phyloP scores from a whole-genome alignment of 345 rosid genomes.

The Carallia brachiata region DNA sequence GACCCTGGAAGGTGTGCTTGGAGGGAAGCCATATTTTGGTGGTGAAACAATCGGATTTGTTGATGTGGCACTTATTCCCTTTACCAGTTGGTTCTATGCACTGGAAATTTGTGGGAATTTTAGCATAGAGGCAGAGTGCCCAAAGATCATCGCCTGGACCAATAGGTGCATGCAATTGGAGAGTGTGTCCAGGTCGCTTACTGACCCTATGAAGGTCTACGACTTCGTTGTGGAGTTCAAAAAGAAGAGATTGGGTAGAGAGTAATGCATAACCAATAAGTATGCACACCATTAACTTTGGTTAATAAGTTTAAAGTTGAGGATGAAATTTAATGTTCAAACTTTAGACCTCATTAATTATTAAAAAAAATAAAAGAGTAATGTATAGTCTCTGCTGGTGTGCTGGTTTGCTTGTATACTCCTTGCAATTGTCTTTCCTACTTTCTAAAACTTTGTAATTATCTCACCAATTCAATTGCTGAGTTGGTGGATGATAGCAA shows the following conservation, averaged over 20 bases:
- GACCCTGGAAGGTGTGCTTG: neutral
- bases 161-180: conserved; percentile 14
- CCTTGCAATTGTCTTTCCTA: too few species aligned
- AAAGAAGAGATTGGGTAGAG: neutral
- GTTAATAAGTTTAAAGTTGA: too few species aligned
- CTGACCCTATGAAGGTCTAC: conserved; percentile 1
- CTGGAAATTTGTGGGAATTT: neutral
- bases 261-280: too few species aligned
- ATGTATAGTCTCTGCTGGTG: too few species aligned
- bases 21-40: conserved; percentile 1
- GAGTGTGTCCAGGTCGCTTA: conserved; percentile 3
- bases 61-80: conserved; percentile 9
- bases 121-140: conserved; percentile 14
- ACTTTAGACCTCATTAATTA: too few species aligned
- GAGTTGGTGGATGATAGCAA: too few species aligned
- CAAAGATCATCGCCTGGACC: conserved; percentile 4
- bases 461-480: too few species aligned
- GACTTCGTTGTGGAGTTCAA: neutral
- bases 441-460: too few species aligned
- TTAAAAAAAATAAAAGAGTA: too few species aligned
- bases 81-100: neutral
- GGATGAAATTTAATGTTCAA: too few species aligned
- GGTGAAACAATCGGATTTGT: conserved; percentile 9
- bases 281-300: neutral
- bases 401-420: too few species aligned